phyloP scores from a whole-genome alignment of 129 eudicot genomes.

The Ambrosia trifida region DNA sequence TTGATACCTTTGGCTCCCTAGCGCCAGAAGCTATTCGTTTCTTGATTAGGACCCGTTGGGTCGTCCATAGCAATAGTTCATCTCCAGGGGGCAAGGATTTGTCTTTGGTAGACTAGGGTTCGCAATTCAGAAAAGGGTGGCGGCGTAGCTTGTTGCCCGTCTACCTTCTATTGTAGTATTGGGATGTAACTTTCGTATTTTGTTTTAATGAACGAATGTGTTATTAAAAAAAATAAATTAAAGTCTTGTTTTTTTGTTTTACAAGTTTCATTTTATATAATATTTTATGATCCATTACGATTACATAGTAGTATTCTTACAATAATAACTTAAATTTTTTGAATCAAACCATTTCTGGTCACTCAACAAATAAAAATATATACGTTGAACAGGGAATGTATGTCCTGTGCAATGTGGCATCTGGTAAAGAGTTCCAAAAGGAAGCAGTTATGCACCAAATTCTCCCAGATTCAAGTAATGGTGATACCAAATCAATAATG shows the following conservation, averaged over 20 bases:
- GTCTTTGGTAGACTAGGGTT: no score
- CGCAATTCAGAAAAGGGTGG: no score
- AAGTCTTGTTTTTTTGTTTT: background rate
- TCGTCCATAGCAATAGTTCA: no score
- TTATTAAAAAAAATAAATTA: no score
- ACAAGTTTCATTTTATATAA: background rate
- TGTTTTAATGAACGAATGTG: no score
- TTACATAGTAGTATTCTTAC: background rate
- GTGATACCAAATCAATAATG: slow-evolving; percentile 41
- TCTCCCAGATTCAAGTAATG: slow-evolving; percentile 40
- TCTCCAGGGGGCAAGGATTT: no score
- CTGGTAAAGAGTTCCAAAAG: slow-evolving; percentile 86
- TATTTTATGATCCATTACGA: background rate
- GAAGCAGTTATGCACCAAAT: slow-evolving; percentile 82
- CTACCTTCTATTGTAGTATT: no score
- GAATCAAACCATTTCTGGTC: background rate
- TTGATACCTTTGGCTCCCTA: no score
- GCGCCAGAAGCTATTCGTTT: no score
- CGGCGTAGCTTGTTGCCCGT: no score
- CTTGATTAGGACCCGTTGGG: no score
- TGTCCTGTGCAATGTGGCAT: slow-evolving; percentile 77
- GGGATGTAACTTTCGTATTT: no score
- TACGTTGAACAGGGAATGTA: slow-evolving; percentile 64
- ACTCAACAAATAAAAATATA: background rate
- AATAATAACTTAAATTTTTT: background rate